A percentile compares a stretch with the other conserved stretches of the same genome.
phyloP scores from a whole-genome alignment of 306 rosid genomes.

The Vigna angularis region DNA sequence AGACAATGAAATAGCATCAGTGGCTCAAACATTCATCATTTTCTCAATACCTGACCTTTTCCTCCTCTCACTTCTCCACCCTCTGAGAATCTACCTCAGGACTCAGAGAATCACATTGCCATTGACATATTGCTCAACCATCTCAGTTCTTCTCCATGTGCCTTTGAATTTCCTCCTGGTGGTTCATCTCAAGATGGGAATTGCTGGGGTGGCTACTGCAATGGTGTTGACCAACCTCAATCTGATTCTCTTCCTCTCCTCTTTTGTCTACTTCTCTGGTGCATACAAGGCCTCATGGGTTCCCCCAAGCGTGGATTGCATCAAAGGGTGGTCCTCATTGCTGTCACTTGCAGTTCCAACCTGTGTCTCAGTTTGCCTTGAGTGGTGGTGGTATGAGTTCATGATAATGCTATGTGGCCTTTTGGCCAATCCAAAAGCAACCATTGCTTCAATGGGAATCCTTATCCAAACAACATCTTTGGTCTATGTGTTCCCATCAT shows the following conservation, averaged over 20 bases:
- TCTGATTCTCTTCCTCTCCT: conserved; percentile 64
- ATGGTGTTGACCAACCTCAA: conserved; percentile 84
- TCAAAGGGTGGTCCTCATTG: conserved; percentile 81
- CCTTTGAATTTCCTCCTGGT: conserved; percentile 82
- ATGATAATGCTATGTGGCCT: conserved; percentile 93
- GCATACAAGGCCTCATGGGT: conserved; percentile 83
- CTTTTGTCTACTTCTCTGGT: conserved; percentile 73
- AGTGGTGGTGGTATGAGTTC: conserved; percentile 99
- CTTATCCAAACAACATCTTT: conserved; percentile 90
- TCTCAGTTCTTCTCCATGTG: conserved; percentile 77
- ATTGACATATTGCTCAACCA: conserved; percentile 79
- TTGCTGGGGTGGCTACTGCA: conserved; percentile 85
- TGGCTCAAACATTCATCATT: conserved; percentile 76
- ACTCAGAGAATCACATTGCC: conserved; percentile 87
- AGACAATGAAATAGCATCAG: conserved; percentile 78
- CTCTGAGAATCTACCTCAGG: conserved; percentile 84
- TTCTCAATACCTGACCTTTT: conserved; percentile 87
- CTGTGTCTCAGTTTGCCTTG: conserved; percentile 91
- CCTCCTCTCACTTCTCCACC: conserved; percentile 90
- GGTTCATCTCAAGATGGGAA: conserved; percentile 71
- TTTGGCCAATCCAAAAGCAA: conserved; percentile 78
- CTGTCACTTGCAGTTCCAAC: conserved; percentile 82
- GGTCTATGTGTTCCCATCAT: conserved; percentile 92
- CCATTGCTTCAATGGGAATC: conserved; percentile 94
- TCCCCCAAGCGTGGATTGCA: conserved; percentile 68